Evolutionary conservation across 306 rosid genomes (phyloP), one percentile per base, ranked within the genome.

Genomic region (Rosa chinensis): DNA sequence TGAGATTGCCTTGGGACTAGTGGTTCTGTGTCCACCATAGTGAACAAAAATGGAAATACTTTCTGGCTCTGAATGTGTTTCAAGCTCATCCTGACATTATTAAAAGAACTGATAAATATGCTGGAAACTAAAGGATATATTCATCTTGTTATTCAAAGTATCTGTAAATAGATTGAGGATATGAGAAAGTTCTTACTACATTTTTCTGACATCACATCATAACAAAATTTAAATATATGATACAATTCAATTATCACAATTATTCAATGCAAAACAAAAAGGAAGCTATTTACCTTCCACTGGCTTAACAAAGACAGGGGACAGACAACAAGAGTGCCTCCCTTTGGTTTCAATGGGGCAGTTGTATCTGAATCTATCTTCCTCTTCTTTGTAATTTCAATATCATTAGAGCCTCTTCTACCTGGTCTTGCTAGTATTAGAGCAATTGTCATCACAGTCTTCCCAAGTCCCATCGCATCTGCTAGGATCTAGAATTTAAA

Each of bases 401-500:
- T 48, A 72, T 74, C 76, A 70, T 81, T 84, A 61, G 85, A 75
- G 62, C 82, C 77, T 18, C 77, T 82, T 78, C 82, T 84, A 58
- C 88, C 87, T 68, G 73, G 86, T 67, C 84, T 88, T 68, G 89
- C 79, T 67, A 92, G 97, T 74, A 92, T 89, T 81, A 94, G 81
- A 66, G 92, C 88, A 80, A 94, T 92, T 70, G 97, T 89, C 98
- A 94, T 94, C 72, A 94, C 98, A 35, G 98, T 92, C 88, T 94
- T 94, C 56, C 98, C 98, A 73, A 94, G 98, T 73, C 98, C 98
- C 98, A 94, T 94, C 21, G 97, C 97, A 86, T 94, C 98, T 8
- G 92, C 98, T 49, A 94, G 89, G 71, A 90, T 88, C 98, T 94
- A 47, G 17, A 17, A 18, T 52, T 5, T 45, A 84, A 40, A 64